Conservation (phyloP, 441 rosid species). For the Brassica balearica region DNA sequence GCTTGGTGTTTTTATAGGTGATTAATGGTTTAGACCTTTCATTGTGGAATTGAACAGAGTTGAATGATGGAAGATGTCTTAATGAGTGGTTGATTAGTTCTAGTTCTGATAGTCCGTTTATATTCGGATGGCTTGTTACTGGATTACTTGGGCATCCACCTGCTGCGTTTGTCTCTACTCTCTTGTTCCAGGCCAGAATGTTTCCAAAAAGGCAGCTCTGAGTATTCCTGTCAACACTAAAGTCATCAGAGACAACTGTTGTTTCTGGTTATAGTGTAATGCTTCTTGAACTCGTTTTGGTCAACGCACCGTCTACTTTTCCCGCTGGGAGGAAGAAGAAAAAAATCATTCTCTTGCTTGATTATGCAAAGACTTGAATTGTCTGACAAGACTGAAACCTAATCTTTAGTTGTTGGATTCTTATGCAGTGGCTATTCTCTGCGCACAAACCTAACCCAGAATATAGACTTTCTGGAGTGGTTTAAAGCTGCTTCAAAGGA, state of each 20-base stretch:
- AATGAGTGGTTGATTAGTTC: constrained; percentile 46
- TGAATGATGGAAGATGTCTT: constrained; percentile 49
- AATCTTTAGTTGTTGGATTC: background rate
- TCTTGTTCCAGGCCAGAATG: constrained; percentile 48
- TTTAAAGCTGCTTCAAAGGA: too few relatives aligned
- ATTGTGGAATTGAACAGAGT: background rate
- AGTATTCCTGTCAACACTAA: constrained; percentile 42
- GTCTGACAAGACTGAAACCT: background rate
- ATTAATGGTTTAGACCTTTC: constrained; percentile 29
- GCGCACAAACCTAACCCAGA: too few relatives aligned
- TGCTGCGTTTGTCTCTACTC: constrained; percentile 69
- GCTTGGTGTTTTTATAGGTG: too few relatives aligned
- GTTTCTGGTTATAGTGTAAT: background rate
- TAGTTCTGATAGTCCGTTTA: constrained; percentile 44
- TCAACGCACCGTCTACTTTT: too few relatives aligned
- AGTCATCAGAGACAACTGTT: background rate
- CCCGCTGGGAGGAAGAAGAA: too few relatives aligned
- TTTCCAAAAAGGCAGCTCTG: constrained; percentile 44
- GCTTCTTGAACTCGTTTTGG: background rate
- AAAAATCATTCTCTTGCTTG: too few relatives aligned
- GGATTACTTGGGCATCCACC: constrained; percentile 58
- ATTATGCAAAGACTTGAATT: too few relatives aligned
- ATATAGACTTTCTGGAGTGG: too few relatives aligned
- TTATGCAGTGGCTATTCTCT: background rate
- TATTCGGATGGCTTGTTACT: constrained; percentile 57